These are phyloP conservation scores for Dothideomycetes sp. DNA, from an alignment of 2,329 filamentous ascomycete species.

Conservation along the genomic window DNA sequence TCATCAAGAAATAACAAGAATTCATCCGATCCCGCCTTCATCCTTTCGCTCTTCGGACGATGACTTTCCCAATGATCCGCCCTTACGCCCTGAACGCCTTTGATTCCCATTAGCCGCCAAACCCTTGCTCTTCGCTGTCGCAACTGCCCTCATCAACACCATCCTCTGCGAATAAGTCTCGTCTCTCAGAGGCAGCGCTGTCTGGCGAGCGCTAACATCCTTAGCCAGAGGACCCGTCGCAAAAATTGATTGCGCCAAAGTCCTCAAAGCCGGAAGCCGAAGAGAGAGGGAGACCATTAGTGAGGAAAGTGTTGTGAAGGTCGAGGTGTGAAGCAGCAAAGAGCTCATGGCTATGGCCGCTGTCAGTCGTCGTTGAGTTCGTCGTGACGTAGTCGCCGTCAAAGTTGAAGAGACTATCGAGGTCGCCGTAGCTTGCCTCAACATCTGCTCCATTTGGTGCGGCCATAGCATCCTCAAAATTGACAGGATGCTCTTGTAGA, in stretches of 20 bases:
- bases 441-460: conserved; percentile 23
- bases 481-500: conserved; percentile 25
- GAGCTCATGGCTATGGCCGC: conserved; percentile 4
- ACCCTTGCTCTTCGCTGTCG: neutral
- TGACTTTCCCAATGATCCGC: conserved; percentile 5
- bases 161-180: conserved; percentile 8
- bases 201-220: conserved; percentile 16
- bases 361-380: conserved; percentile 8
- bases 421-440: conserved; percentile 12
- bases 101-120: conserved; percentile 5
- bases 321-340: conserved; percentile 11
- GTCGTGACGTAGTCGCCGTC: conserved; percentile 10
- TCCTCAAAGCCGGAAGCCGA: conserved; percentile 15
- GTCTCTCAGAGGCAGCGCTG: conserved; percentile 14
- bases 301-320: conserved; percentile 12
- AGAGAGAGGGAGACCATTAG: conserved; percentile 13
- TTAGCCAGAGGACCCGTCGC: conserved; percentile 16
- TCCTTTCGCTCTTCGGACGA: conserved; percentile 11
- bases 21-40: conserved; percentile 12
- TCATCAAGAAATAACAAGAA: conserved; percentile 2
- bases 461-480: conserved; percentile 28
- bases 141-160: conserved; percentile 8
- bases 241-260: conserved; percentile 17
- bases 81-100: conserved; percentile 13
- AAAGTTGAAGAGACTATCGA: conserved; percentile 12